These are phyloP conservation scores for Claviceps monticola DNA, from an alignment of 2,329 filamentous ascomycete genomes.

Conservation along the genomic window DNA sequence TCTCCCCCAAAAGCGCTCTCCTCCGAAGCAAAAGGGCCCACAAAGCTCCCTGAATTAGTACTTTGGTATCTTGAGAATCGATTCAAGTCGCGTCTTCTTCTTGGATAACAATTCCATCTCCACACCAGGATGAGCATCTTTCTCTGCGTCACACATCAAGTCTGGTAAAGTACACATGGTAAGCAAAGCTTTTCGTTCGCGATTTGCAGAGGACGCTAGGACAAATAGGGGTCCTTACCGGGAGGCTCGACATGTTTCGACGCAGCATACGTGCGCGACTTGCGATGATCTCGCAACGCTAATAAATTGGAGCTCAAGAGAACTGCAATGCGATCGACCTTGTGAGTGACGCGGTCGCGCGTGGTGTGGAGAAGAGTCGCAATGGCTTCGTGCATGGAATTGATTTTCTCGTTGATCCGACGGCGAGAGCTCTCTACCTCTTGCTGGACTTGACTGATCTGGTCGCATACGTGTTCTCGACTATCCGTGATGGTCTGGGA, in stretches of 20 bases:
- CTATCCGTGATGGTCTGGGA: background rate
- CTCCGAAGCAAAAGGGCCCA: too few relatives aligned
- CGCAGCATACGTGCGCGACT: background rate
- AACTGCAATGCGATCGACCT: background rate
- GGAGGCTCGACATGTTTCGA: background rate
- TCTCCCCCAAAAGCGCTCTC: too few relatives aligned
- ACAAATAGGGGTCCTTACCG: background rate
- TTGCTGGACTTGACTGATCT: background rate
- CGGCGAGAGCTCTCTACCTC: constrained; percentile 3
- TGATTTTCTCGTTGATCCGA: constrained; percentile 2
- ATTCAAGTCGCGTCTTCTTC: background rate
- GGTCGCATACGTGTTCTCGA: background rate
- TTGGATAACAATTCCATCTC: background rate
- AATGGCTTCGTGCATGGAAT: constrained; percentile 1
- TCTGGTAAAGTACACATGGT: background rate
- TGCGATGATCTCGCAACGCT: background rate
- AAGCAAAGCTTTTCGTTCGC: background rate
- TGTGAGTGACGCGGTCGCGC: background rate
- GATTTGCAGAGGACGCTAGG: background rate
- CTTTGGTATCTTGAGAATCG: background rate
- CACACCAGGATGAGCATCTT: background rate
- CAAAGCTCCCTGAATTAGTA: background rate
- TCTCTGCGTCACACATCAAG: background rate
- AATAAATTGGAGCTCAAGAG: background rate
- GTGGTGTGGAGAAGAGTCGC: background rate